Base-by-base conservation (phyloP, 371 early-diverging fungal species). In the Ordospora colligata region DNA sequence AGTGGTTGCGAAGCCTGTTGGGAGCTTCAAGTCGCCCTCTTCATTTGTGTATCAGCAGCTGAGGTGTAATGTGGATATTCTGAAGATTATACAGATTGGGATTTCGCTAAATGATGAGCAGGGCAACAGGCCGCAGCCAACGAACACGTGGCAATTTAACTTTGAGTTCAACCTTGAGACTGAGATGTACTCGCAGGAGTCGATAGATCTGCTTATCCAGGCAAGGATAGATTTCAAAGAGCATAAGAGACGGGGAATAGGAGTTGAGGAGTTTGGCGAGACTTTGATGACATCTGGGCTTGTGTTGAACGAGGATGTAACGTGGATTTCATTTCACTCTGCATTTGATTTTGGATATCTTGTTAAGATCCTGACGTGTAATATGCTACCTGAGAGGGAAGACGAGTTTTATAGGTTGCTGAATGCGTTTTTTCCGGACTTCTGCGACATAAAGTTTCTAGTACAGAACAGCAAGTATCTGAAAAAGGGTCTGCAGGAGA, bases 141-240 rank as follows among this genome's bases (percentile, higher is more conserved):
- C 69, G 9, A 91, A 91, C 84, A 95, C 97, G 25, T 99, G 95
- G 95, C 99, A 99, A 86, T 99, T 99, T 87, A 96, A 99, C 88
- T 97, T 99, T 87, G 91, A 90, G 80, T 99, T 99, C 84, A 90
- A 89, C 83, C 82, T 94, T 62, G 86, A 86, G 88, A 91, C 83
- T 71, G 96, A 95, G 81, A 99, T 97, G 97, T 97, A 94, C 80
- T 92, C 97, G 10, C 94, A 95, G 84, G 96, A 96, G 85, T 95
- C 96, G 10, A 95, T 99, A 73, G 95, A 96, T 58, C 85, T 99
- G 53, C 86, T 99, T 72, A 88, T 89, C 19, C 93, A 95, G 77
- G 93, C 95, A 22, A 95, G 94, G 22, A 93, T 99, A 76, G 95
- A 99, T 85, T 99, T 99, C 86, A 89, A 92, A 77, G 90, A 91